Conservation (phyloP, 2,329 filamentous ascomycete species). For the Neonectria hederae region DNA sequence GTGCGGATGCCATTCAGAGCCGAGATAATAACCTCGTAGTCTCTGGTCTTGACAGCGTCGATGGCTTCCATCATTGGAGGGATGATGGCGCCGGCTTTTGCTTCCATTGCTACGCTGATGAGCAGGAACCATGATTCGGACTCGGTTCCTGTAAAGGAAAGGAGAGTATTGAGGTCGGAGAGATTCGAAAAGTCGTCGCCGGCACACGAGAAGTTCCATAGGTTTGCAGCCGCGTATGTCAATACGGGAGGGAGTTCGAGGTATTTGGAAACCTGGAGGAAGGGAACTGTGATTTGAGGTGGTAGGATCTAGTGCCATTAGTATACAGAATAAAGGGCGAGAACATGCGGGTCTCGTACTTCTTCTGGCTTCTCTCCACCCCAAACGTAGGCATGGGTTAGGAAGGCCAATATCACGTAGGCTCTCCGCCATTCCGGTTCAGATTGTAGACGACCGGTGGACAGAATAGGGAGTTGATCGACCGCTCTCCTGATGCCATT, state of each 20-base stretch:
- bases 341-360: constrained; percentile 53
- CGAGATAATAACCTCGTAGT: constrained; percentile 68
- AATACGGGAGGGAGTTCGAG: constrained; percentile 87
- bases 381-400: constrained; percentile 91
- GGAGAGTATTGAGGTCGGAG: constrained; percentile 74
- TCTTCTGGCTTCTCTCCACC: constrained; percentile 79
- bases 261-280: constrained; percentile 74
- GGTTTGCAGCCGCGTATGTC: constrained; percentile 86
- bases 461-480: constrained; percentile 73
- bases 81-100: constrained; percentile 77
- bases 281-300: constrained; percentile 78
- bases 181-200: constrained; percentile 67
- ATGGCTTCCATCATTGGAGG: constrained; percentile 83
- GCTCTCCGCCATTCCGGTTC: constrained; percentile 83
- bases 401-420: constrained; percentile 80
- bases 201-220: constrained; percentile 85
- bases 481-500: constrained; percentile 71
- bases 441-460: constrained; percentile 68
- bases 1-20: constrained; percentile 72
- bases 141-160: constrained; percentile 87
- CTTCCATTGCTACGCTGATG: constrained; percentile 90
- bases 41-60: constrained; percentile 68
- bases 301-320: constrained; percentile 67
- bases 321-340: background rate
- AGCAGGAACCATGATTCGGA: constrained; percentile 97